These are phyloP conservation scores for Hypoxylon cercidicola DNA, from an alignment of 495 filamentous ascomycete species.

Conservation along the genomic window DNA sequence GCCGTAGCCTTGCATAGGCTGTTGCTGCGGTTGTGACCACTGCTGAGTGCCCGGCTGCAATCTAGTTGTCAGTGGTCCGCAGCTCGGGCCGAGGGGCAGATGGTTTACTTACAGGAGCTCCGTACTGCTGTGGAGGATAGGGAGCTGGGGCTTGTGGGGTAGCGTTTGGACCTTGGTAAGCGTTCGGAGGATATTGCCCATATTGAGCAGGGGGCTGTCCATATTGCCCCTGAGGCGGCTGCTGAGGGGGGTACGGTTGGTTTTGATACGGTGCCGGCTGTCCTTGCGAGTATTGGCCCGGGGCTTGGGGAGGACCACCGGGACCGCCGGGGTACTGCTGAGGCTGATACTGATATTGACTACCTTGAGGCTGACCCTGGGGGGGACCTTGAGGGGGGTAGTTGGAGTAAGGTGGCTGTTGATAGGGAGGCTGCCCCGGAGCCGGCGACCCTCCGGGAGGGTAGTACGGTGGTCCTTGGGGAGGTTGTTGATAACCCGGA, in stretches of 20 bases:
- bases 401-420: constrained; percentile 20
- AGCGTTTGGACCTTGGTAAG: constrained; percentile 6
- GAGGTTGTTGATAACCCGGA: constrained; percentile 24
- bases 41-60: constrained; percentile 5
- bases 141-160: constrained; percentile 13
- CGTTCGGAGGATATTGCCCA: constrained; percentile 19
- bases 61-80: constrained; percentile 1
- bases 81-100: not conserved
- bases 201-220: constrained; percentile 17
- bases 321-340: not conserved
- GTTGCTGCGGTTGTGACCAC: constrained; percentile 20
- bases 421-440: constrained; percentile 21
- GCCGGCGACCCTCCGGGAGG: constrained; percentile 16
- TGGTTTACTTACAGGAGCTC: constrained; percentile 10
- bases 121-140: constrained; percentile 32
- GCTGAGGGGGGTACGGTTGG: constrained; percentile 48
- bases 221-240: constrained; percentile 46
- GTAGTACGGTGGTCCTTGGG: constrained; percentile 20
- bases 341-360: constrained; percentile 34
- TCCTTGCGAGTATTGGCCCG: constrained; percentile 6
- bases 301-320: not conserved
- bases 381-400: constrained; percentile 7
- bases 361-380: constrained; percentile 29
- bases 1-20: constrained; percentile 33
- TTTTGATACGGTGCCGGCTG: constrained; percentile 38